Conservation (phyloP, 2,329 filamentous ascomycete species). For the Sphaceloma murrayae region DNA sequence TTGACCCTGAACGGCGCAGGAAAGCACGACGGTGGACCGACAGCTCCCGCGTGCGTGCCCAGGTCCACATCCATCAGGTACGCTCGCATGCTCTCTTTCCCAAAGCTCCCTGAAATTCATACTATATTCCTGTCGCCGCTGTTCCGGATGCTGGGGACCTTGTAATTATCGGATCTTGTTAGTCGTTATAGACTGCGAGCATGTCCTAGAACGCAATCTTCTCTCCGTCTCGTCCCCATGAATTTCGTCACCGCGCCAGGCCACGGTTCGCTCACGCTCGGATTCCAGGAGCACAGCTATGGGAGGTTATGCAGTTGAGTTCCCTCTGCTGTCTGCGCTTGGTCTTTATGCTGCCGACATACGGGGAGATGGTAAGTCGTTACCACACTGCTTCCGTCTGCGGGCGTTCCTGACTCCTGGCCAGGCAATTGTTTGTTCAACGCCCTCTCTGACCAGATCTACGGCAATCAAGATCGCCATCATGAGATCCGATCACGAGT, state of each 20-base stretch:
- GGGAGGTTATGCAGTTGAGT: constrained; percentile 35
- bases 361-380: constrained; percentile 52
- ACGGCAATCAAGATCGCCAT: constrained; percentile 50
- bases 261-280: constrained; percentile 19
- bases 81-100: constrained; percentile 14
- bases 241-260: constrained; percentile 17
- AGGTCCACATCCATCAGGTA: constrained; percentile 17
- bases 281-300: constrained; percentile 20
- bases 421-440: constrained; percentile 62
- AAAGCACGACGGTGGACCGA: neutral
- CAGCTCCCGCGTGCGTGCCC: constrained; percentile 12
- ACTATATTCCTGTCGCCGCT: constrained; percentile 11
- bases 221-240: constrained; percentile 18
- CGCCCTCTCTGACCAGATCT: constrained; percentile 57
- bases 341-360: constrained; percentile 52
- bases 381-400: constrained; percentile 19
- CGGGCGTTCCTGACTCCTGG: constrained; percentile 19
- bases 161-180: constrained; percentile 9
- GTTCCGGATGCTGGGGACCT: constrained; percentile 9
- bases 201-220: constrained; percentile 19
- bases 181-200: constrained; percentile 7
- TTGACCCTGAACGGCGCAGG: constrained; percentile 14
- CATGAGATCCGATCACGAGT: constrained; percentile 49
- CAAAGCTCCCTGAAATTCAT: constrained; percentile 16
- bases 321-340: constrained; percentile 46